Conservation (phyloP, 345 rosid genomes). For the Clarkia xantiana region DNA sequence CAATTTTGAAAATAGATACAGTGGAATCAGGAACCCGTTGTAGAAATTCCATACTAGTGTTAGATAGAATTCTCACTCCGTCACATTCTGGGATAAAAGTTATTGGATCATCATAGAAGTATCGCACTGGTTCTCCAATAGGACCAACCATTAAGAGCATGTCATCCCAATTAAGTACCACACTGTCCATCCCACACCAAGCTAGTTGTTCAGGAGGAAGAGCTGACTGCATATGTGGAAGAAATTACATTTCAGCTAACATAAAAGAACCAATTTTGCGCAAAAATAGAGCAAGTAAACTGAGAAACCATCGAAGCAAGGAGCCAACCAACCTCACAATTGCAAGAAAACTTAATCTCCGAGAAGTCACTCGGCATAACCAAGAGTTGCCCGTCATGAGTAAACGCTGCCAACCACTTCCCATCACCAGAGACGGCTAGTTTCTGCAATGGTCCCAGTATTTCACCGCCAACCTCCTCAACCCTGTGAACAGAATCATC, state of each 20-base stretch:
- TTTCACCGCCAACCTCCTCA: conserved; percentile 26
- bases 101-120: conserved; percentile 76
- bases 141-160: conserved; percentile 93
- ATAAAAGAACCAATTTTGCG: neutral
- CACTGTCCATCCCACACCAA: conserved; percentile 96
- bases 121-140: conserved; percentile 60
- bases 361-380: conserved; percentile 47
- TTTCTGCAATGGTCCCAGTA: conserved; percentile 59
- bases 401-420: conserved; percentile 63
- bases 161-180: conserved; percentile 90
- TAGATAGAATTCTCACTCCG: conserved; percentile 89
- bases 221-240: conserved; percentile 42
- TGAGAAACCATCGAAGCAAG: neutral
- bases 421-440: conserved; percentile 76
- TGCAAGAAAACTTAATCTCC: conserved; percentile 36
- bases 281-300: neutral
- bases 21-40: conserved; percentile 97
- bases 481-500: conserved; percentile 64
- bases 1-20: conserved; percentile 81
- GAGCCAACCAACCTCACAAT: conserved; percentile 52
- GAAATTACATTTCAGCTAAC: conserved; percentile 2
- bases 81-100: conserved; percentile 89
- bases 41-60: conserved; percentile 75
- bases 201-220: conserved; percentile 96
- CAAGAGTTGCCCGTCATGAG: conserved; percentile 68